These are phyloP conservation scores for Ganoderma resinaceum DNA, from an alignment of 1,284 basidiomycete genomes.

Conservation along the genomic window DNA sequence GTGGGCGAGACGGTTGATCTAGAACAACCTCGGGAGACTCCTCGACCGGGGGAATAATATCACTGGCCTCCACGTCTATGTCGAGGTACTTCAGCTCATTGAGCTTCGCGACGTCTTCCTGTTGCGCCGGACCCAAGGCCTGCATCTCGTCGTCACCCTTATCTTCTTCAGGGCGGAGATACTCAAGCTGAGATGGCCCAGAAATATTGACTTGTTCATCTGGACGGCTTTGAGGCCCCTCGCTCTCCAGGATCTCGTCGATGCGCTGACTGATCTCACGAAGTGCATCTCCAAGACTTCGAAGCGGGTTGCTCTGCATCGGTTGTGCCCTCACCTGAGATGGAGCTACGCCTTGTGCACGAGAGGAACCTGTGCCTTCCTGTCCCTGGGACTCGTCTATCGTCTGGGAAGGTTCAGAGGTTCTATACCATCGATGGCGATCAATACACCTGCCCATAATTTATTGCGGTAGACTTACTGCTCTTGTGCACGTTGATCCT, in stretches of 20 bases:
- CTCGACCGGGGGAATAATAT: slow-evolving; percentile 36
- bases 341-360: slow-evolving; percentile 52
- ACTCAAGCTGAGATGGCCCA: slow-evolving; percentile 76
- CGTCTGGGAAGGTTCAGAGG: slow-evolving; percentile 19
- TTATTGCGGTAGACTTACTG: slow-evolving; percentile 15
- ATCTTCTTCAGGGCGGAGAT: slow-evolving; percentile 75
- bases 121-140: slow-evolving; percentile 87
- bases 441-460: background rate
- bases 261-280: slow-evolving; percentile 87
- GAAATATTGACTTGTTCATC: slow-evolving; percentile 40
- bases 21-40: slow-evolving; percentile 17
- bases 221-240: slow-evolving; percentile 37
- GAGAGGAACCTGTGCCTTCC: slow-evolving; percentile 47
- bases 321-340: slow-evolving; percentile 46
- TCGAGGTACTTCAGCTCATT: slow-evolving; percentile 82
- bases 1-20: slow-evolving; percentile 33
- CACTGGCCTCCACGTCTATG: slow-evolving; percentile 51
- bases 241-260: slow-evolving; percentile 81
- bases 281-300: slow-evolving; percentile 87
- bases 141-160: slow-evolving; percentile 78
- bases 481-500: slow-evolving; percentile 18
- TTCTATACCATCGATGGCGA: slow-evolving; percentile 3
- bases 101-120: slow-evolving; percentile 85
- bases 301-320: slow-evolving; percentile 67
- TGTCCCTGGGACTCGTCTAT: slow-evolving; percentile 30